Base-by-base conservation (phyloP, 257 asterid species). In the Craterostigma plantagineum region DNA sequence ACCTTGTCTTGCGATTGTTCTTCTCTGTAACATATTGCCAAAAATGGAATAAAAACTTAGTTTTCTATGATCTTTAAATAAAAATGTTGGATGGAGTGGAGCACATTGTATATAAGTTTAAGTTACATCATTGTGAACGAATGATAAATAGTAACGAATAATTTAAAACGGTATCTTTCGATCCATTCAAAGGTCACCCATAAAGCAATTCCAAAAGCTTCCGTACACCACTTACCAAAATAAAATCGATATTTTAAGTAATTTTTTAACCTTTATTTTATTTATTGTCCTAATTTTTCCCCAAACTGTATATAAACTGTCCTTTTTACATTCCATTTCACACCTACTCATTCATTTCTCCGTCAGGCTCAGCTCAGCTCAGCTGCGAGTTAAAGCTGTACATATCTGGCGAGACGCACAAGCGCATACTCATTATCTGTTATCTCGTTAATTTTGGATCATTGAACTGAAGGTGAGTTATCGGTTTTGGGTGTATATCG, bases 301-400 rank as follows among this genome's bases (percentile, higher is more conserved):
- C 57, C 70, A 50, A 65, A 64, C 77, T 59, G 61, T 68, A 68
- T 65, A 65, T 65, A 69, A 56, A 65, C 62, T 11, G 18, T 12
- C 14, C n/a, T n/a, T n/a, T 38, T 11, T 38, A 7, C 41, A 36
- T 4, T 23, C 46, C 37, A 44, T 43, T 50, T 16, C 17, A 14
- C 15, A 27, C 13, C 18, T 34, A 46, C 59, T 43, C 50, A 42
- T 55, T 8, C 46, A 3, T 30, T 11, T 39, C 41, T n/a, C n/a
- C n/a, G n/a, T n/a, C n/a, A n/a, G 8, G 3, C 30, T 2, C 6
- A 23, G 30, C 6, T n/a, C n/a, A n/a, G 6, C 30, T 23, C 30
- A 23, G 30, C 30, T 23, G 30, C 30, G 30, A 23, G 30, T 2
- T 23, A 23, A 23, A 23, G 30, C 30, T 23, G 30, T 23, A 2